These are phyloP conservation scores for Hortiboletus flavorubellus DNA, from an alignment of 768 basidiomycete species.

Conservation along the genomic window DNA sequence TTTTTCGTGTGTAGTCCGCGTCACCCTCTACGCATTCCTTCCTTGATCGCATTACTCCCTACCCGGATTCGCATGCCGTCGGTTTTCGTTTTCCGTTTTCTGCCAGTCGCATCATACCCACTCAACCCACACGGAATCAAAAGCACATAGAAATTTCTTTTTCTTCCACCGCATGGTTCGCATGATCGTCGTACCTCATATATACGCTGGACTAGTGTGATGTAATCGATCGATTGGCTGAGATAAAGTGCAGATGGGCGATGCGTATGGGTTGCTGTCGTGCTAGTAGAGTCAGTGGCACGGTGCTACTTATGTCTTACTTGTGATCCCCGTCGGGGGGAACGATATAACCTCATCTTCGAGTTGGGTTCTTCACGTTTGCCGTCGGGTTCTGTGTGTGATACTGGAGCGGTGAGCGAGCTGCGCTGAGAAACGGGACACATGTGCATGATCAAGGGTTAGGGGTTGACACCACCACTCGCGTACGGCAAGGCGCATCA, in stretches of 20 bases:
- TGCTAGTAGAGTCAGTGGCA: background rate
- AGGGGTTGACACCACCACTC: too few relatives aligned
- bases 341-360: background rate
- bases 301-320: background rate
- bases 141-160: background rate
- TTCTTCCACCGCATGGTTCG: background rate
- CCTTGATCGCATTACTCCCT: background rate
- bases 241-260: background rate
- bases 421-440: background rate
- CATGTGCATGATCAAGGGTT: too few relatives aligned
- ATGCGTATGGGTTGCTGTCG: background rate
- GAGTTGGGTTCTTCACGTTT: background rate
- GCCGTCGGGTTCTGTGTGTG: too few relatives aligned
- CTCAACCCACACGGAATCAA: slow-evolving; percentile 2
- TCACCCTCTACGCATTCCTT: background rate
- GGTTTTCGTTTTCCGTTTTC: background rate
- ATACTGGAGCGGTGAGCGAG: background rate
- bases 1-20: background rate
- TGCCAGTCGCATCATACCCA: background rate
- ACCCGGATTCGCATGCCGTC: background rate
- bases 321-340: slow-evolving; percentile 4
- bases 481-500: too few relatives aligned
- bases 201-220: background rate
- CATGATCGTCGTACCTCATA: background rate
- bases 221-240: background rate